These are phyloP conservation scores for Solanum boliviense DNA, from an alignment of 257 asterid genomes.

Conservation along the genomic window DNA sequence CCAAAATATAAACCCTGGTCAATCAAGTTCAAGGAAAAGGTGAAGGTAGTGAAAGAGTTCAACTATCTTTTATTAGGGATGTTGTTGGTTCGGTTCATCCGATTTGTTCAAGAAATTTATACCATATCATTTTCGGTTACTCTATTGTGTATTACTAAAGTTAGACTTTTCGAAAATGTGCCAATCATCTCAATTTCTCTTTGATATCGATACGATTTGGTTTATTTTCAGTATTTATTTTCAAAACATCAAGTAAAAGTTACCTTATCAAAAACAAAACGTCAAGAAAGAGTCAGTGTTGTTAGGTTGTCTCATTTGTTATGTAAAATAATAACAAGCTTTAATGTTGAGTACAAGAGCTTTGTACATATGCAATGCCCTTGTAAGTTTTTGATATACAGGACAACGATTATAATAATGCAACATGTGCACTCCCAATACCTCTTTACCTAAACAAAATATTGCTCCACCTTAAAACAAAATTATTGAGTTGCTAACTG, in stretches of 20 bases:
- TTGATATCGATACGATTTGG: not conserved
- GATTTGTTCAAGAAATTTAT: not conserved
- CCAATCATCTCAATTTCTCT: not conserved
- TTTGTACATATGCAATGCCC: not conserved
- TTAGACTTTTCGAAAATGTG: not conserved
- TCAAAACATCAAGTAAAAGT: not conserved
- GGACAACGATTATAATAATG: not conserved
- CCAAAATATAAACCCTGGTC: not conserved
- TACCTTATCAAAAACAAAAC: not conserved
- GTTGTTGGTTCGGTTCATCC: not conserved
- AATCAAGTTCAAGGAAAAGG: not conserved
- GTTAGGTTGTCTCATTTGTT: not conserved
- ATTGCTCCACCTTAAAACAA: not conserved
- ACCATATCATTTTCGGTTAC: not conserved
- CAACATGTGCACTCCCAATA: not conserved
- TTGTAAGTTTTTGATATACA: not conserved
- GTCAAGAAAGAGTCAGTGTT: not conserved
- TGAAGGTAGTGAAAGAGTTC: not conserved
- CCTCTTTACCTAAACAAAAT: not conserved
- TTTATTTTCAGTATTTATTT: not conserved
- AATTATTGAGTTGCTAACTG: not conserved
- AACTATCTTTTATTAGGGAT: not conserved
- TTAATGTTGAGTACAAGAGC: not conserved
- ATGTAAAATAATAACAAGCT: not conserved
- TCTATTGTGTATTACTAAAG: not conserved